These are phyloP conservation scores for Cladosporium sp. DNA, from an alignment of 2,329 filamentous ascomycete genomes.

Conservation along the genomic window DNA sequence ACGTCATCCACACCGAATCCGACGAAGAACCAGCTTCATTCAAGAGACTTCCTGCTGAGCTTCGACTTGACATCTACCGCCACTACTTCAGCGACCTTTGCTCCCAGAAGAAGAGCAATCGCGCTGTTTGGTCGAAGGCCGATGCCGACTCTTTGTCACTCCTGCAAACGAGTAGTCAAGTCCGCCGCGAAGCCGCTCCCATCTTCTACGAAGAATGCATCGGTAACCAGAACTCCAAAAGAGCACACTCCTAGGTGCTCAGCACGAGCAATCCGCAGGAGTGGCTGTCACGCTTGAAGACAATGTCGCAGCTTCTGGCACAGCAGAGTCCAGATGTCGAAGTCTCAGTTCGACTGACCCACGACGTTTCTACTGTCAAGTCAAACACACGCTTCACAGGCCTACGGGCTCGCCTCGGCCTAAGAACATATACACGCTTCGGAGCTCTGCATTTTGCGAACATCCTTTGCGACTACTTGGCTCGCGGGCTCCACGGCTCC, in stretches of 20 bases:
- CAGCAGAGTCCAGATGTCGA: background rate
- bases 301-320: too few relatives aligned
- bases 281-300: background rate
- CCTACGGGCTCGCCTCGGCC: background rate
- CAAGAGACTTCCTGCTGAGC: background rate
- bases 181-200: background rate
- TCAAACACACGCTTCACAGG: background rate
- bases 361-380: background rate
- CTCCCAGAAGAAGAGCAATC: background rate
- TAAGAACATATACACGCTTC: background rate
- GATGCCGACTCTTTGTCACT: background rate
- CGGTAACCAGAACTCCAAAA: background rate
- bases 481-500: background rate
- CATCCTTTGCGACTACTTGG: background rate
- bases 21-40: background rate
- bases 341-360: background rate
- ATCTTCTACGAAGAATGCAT: conserved; percentile 9
- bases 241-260: background rate
- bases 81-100: background rate
- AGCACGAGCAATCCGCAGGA: background rate
- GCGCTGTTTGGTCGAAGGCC: background rate
- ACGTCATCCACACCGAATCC: too few relatives aligned
- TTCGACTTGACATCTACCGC: background rate
- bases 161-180: background rate
- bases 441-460: background rate